A percentile compares a stretch with the other conserved stretches of the same genome.
Conservation (phyloP, 202 grass and related monocot genomes). For the Zoysia matrella region DNA sequence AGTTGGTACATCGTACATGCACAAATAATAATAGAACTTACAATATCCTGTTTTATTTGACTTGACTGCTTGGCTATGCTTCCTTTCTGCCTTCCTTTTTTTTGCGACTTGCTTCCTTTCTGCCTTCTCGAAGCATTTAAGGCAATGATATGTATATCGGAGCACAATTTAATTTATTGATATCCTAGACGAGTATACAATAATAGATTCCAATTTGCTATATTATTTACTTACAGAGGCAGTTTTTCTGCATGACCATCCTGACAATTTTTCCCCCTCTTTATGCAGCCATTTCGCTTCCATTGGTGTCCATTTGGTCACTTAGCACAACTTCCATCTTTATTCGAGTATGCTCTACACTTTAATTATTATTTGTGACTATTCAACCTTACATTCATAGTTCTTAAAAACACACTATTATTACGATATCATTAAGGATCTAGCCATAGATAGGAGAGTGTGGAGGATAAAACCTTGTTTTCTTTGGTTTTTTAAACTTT, state of each 20-base stretch:
- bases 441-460: no score
- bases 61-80: not conserved
- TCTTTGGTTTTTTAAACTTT: no score
- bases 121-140: conserved; percentile 20
- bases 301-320: conserved; percentile 92
- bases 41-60: conserved; percentile 2
- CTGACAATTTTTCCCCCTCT: conserved; percentile 35
- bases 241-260: conserved; percentile 9
- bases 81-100: not conserved
- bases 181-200: not conserved
- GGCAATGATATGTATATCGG: conserved; percentile 1
- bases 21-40: conserved; percentile 28
- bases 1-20: not conserved
- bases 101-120: no score
- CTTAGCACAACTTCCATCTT: conserved; percentile 63
- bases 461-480: no score
- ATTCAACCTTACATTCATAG: conserved; percentile 6
- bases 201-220: conserved; percentile 19
- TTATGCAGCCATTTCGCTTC: conserved; percentile 82
- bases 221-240: conserved; percentile 27
- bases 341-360: conserved; percentile 84
- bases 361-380: conserved; percentile 27
- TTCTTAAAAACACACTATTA: not conserved
- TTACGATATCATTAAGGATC: no score
- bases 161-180: not conserved